Conservation (phyloP, 176 grass and related monocot genomes). For the sorghum (Sorghum bicolor) region Sorghum_bicolor_NCBIv3 NC_012871.2:73621001-73621500, state of each 20-base stretch:
- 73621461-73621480: constrained; percentile 45
- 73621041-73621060: neutral
- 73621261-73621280: neutral
- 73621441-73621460: constrained; percentile 21
- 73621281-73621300: neutral
- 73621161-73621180: neutral
- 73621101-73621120: neutral
- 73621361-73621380: neutral
- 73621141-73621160: neutral
- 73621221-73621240: neutral
- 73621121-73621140: neutral
- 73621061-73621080: neutral
- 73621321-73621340: neutral
- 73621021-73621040: neutral
- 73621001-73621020: neutral
- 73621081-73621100: neutral
- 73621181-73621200: neutral
- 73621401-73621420: neutral
- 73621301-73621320: neutral
- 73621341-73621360: neutral
- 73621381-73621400: neutral
- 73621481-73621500: constrained; percentile 51
- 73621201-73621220: neutral
- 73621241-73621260: neutral
- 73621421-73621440: constrained; percentile 7